Evolutionary conservation across 441 rosid species (phyloP), one percentile per base, ranked within the genome.

Genomic region (California macrophylla): DNA sequence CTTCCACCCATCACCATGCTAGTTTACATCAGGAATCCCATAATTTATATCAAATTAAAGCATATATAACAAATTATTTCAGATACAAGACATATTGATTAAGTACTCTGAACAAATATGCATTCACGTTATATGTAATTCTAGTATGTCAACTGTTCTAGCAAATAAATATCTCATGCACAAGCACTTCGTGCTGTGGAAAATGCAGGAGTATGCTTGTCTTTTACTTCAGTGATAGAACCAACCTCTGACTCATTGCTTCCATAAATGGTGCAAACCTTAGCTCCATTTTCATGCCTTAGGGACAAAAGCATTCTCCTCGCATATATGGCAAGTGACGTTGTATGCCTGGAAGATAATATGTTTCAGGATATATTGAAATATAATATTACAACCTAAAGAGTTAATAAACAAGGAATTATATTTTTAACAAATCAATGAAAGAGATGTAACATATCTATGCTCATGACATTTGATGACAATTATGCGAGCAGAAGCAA

Each of bases 221-320:
- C 56, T 13, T 47, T n/a, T 47, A 47, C 56, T 71, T 29, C 18
- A 66, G 29, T 28, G 16, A 56, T 18, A 23, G 21, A 70, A 76
- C 82, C 70, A 71, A 93, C 98, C 89, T 82, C 75, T 74, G 84
- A 74, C 61, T 69, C 20, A 54, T 63, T 77, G 71, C 71, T 72
- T 73, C 89, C 91, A 83, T 89, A 93, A 69, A 93, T 62, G 26
- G 72, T 75, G 80, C 97, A 89, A 72, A 88, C 86, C 66, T 42
- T 67, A 63, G 80, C 74, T 68, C 92, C 96, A 76, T 86, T 88
- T 68, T 74, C 83, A 80, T 93, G 98, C 76, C 75, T 83, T 71
- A 91, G 77, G 68, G 70, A 77, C 80, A 73, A 82, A 72, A 93
- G 93, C 64, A 70, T 74, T 77, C 86, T 88, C 87, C 87, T 86